Base-by-base conservation (phyloP, 1,284 basidiomycete genomes). In the Flammula alnicola region DNA sequence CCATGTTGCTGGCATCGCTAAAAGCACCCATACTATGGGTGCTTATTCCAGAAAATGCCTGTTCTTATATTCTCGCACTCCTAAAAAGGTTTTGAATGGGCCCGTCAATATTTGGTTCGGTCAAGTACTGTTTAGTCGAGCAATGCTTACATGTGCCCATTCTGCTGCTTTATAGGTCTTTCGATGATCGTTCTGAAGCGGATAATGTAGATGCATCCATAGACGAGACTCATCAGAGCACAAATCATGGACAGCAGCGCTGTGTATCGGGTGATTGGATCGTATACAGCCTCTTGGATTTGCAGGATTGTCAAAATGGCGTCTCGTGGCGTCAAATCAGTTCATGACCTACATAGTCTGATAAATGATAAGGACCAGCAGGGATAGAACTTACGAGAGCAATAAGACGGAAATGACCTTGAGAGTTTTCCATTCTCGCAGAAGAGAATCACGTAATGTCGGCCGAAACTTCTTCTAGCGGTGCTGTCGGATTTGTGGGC, bases 11-110 rank as follows among this genome's bases (percentile, higher is more conserved):
- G 84, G 84, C 65, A 83, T 76, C 0, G 84, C 78, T 23, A 86
- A 72, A 11, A 87, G 60, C 0, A 87, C 78, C 83, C 84, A 86
- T 9, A 86, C n/a, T n/a, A n/a, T n/a, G n/a, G n/a, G n/a, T n/a
- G n/a, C n/a, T n/a, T 78, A 58, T 86, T 86, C 84, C 84, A 87
- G 48, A 77, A 69, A 31, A 85, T 77, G 17, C 70, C 66, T 0
- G 80, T 77, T 14, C 73, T 74, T 1, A 73, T 73, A 57, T 70
- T 73, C 51, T 78, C 76, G 16, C 79, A 78, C 62, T 85, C 85
- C 80, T 84, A 19, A 23, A n/a, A 19, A 30, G 22, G 10, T n/a
- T 3, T 30, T n/a, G 12, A 11, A 9, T 12, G 12, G 8, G 30
- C 8, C 16, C 5, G 16, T 32, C 30, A 9, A 9, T 4, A 32